Evolutionary conservation across 352 stramenopile genomes (phyloP).

Genomic region (Phytopythium montanum): DNA sequence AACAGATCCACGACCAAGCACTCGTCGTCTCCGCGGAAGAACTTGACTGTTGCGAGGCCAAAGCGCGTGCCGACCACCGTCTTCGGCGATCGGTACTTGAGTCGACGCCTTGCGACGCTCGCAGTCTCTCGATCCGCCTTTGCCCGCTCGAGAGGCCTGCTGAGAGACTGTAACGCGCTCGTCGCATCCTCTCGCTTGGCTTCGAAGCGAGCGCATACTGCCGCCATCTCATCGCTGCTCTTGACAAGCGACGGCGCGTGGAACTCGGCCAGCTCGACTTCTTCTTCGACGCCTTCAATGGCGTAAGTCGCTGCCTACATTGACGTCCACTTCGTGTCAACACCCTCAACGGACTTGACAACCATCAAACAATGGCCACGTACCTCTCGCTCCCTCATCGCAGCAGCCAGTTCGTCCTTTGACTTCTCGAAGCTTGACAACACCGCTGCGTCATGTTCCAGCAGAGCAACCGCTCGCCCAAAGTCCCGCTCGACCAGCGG

Average conservation of each 20-base stretch:
- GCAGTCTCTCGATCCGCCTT: constrained; percentile 14
- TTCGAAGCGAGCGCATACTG: constrained; percentile 22
- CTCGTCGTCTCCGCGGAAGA: constrained; percentile 49
- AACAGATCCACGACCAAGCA: constrained; percentile 41
- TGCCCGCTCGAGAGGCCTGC: constrained; percentile 18
- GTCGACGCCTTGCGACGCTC: constrained; percentile 21
- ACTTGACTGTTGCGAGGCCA: constrained; percentile 38
- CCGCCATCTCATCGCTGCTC: constrained; percentile 56
- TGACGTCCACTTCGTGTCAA: background rate
- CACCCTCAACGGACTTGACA: background rate
- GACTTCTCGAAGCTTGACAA: constrained; percentile 23
- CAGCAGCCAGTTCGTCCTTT: constrained; percentile 20
- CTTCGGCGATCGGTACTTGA: constrained; percentile 38
- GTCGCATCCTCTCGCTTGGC: constrained; percentile 21
- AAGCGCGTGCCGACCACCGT: constrained; percentile 43
- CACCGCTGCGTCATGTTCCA: constrained; percentile 40
- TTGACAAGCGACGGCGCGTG: constrained; percentile 58
- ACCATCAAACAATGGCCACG: background rate
- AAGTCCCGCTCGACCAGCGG: constrained; percentile 58
- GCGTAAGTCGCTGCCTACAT: constrained; percentile 36
- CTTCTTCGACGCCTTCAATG: constrained; percentile 70
- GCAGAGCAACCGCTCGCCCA: constrained; percentile 28
- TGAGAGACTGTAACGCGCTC: constrained; percentile 9
- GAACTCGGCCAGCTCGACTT: constrained; percentile 71
- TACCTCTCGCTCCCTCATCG: constrained; percentile 45